Evolutionary conservation across 2,329 filamentous ascomycete species (phyloP), one percentile per base, ranked within the genome.

Genomic region (Metarhizium album): DNA sequence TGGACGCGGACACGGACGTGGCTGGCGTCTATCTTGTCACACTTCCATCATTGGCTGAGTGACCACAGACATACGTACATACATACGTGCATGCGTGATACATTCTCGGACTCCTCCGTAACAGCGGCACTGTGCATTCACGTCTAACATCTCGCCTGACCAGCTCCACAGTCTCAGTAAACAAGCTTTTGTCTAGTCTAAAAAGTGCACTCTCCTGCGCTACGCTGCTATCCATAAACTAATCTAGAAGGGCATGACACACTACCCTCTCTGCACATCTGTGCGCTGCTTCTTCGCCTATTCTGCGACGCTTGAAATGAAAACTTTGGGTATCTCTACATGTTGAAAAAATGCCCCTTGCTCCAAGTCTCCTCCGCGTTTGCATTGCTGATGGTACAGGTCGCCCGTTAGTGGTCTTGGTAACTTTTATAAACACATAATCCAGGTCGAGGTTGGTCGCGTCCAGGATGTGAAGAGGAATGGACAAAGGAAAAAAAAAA

Each of bases 261-360:
- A 33, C 50, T 45, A 42, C 35, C 38, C 46, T 45, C 53, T 29
- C 48, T 50, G 13, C 23, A 50, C 49, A 37, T 52, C 51, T 31
- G 48, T 38, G 27, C 45, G 48, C 47, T 52, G 49, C 53, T 45
- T 54, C 37, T 37, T 49, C 40, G 51, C 24, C 47, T 29, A 40
- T 52, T 40, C 52, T 24, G 37, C 48, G 40, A 50, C 48, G 50
- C 50, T 48, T 42, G 33, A 48, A 31, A 55, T 45, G 27, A 38
- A 52, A 56, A 59, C 55, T 58, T 55, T 62, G 65, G 65, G 65
- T 67, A 67, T 67, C 65, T 66, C 60, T 58, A 65, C 59, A 65
- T 61, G 61, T 60, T 43, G 40, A 35, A 43, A 60, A 64, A 60
- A 64, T 60, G 58, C 58, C 58, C 61, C 63, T 57, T 57, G 58